These are phyloP conservation scores for Geotrichum restrictum DNA, from an alignment of 1,139 yeast genomes.

Conservation along the genomic window DNA sequence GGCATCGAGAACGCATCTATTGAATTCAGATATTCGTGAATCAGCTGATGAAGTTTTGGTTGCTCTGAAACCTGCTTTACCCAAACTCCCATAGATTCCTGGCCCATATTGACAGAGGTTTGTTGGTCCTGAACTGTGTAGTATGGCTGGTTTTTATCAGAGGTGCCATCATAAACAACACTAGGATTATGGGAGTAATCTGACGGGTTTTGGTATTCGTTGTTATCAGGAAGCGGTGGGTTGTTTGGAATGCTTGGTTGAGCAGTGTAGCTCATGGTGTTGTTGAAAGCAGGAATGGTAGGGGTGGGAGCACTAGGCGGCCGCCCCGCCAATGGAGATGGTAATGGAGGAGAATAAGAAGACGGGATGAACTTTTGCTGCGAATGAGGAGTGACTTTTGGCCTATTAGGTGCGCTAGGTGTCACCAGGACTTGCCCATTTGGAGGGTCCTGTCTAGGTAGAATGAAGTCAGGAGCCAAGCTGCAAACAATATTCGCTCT, in stretches of 20 bases:
- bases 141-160: background rate
- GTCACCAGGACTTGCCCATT: background rate
- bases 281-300: background rate
- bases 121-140: background rate
- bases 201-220: background rate
- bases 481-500: slow-evolving; percentile 35
- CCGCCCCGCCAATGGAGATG: background rate
- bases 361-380: slow-evolving; percentile 9
- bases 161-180: background rate
- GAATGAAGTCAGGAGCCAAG: slow-evolving; percentile 35
- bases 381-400: slow-evolving; percentile 1
- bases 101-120: background rate
- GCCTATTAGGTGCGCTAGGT: background rate
- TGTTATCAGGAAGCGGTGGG: background rate
- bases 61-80: slow-evolving; percentile 35
- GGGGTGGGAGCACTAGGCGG: background rate
- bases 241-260: background rate
- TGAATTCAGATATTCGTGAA: slow-evolving; percentile 38
- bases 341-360: background rate
- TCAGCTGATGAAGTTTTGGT: slow-evolving; percentile 34
- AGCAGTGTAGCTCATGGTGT: background rate
- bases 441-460: slow-evolving; percentile 26
- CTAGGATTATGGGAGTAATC: background rate
- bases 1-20: slow-evolving; percentile 43
- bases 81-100: slow-evolving; percentile 38